These are phyloP conservation scores for Aphanomyces invadans DNA, from an alignment of 352 stramenopile genomes.

Conservation along the genomic window DNA sequence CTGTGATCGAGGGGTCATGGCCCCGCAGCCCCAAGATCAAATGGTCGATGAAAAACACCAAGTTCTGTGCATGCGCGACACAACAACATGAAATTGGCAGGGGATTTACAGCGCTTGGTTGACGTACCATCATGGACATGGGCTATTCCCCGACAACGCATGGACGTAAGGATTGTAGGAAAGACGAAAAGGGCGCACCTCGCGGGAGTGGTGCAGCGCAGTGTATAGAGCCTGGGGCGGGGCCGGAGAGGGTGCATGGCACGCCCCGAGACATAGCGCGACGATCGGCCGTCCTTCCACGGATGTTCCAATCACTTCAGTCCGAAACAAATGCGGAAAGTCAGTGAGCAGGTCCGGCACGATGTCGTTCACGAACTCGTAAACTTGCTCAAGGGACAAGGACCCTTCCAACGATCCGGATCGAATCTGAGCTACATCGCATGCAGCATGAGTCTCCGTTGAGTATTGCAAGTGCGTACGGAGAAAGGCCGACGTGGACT, in stretches of 20 bases:
- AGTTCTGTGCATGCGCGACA: conserved; percentile 34
- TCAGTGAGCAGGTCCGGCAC: conserved; percentile 30
- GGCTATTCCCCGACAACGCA: conserved; percentile 31
- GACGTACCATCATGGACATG: conserved; percentile 79
- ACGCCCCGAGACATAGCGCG: conserved; percentile 63
- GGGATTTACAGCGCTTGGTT: too few species aligned
- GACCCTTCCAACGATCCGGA: conserved; percentile 53
- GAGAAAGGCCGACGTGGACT: conserved; percentile 26
- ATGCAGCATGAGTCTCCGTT: not conserved
- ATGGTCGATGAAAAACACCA: conserved; percentile 77
- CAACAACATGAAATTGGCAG: too few species aligned
- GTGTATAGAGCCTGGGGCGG: conserved; percentile 66
- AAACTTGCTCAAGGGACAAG: conserved; percentile 52
- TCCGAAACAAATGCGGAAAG: conserved; percentile 33
- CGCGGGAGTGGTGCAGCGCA: conserved; percentile 75
- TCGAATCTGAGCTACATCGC: conserved; percentile 30
- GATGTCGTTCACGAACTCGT: conserved; percentile 45
- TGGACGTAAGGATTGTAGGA: not conserved
- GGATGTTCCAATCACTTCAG: conserved; percentile 51
- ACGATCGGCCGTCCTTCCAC: conserved; percentile 49
- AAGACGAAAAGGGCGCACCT: conserved; percentile 36
- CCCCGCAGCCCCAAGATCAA: conserved; percentile 51
- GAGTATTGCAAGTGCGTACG: not conserved
- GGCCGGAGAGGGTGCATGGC: conserved; percentile 13
- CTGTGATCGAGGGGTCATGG: conserved; percentile 41